Base-by-base conservation (phyloP, 2,329 filamentous ascomycete genomes). In the Xylaria sp. region DNA sequence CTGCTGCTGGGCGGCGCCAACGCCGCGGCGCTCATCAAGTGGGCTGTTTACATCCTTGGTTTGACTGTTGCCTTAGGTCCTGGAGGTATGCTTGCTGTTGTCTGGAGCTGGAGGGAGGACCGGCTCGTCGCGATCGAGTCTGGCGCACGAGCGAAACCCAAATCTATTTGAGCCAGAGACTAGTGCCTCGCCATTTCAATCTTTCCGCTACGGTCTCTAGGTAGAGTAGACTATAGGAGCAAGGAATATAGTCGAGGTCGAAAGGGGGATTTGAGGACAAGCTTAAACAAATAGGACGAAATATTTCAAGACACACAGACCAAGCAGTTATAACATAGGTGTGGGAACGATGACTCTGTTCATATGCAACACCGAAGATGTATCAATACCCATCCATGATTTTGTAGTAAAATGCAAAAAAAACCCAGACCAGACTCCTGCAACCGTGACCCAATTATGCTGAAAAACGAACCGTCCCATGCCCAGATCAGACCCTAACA, bases 101-200 rank as follows among this genome's bases (percentile, higher is more conserved):
- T 75, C 6, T 77, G 73, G 73, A 71, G 67, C 56, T 76, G 74
- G 75, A 72, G 74, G 59, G 77, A 78, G 57, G 72, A 77, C 28
- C 67, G 66, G 15, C 69, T 77, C 4, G 68, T 74, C 6, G 66
- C 72, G 69, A 74, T 78, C 11, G 75, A 77, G 66, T 70, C 70
- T 4, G 73, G 68, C 6, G 38, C 70, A 13, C 61, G 54, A 44
- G 74, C 70, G 61, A 77, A 76, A 69, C 68, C 72, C 2, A 72
- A 71, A 53, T 59, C 59, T 31, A 59, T 56, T 23, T 72, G 44
- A 63, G 46, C 33, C 20, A n/a, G 13, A 1, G 9, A 10, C 10
- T 40, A 13, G 33, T 23, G 15, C 11, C 15, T 20, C 28, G 3
- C 26, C 42, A 17, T 33, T 6, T 46, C 9, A 23, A 7, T 13